These are phyloP conservation scores for Kluyveromyces aestuarii DNA, from an alignment of 805 yeast species.

Conservation along the genomic window DNA sequence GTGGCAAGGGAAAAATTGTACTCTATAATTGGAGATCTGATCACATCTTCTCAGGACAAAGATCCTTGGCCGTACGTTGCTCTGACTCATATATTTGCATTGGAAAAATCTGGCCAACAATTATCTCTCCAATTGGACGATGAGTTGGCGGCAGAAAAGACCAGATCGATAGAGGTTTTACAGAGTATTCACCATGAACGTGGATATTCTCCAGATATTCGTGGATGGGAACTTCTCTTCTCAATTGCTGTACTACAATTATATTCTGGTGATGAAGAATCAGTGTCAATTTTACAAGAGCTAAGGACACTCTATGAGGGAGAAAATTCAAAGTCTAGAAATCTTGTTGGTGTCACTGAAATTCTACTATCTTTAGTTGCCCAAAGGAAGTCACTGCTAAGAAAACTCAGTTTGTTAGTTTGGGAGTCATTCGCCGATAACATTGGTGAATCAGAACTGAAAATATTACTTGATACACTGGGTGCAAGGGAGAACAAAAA, in stretches of 20 bases:
- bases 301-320: conserved; percentile 48
- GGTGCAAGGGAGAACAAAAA: conserved; percentile 66
- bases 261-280: conserved; percentile 67
- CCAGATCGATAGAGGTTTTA: conserved; percentile 41
- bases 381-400: conserved; percentile 48
- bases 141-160: conserved; percentile 40
- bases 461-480: conserved; percentile 45
- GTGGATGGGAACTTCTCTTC: conserved; percentile 66
- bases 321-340: conserved; percentile 27
- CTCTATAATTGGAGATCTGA: conserved; percentile 55
- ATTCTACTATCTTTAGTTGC: conserved; percentile 48
- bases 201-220: conserved; percentile 29
- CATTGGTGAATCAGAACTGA: conserved; percentile 37
- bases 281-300: conserved; percentile 67
- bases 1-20: conserved; percentile 54
- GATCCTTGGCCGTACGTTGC: conserved; percentile 51
- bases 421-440: conserved; percentile 49
- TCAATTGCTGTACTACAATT: conserved; percentile 72
- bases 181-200: conserved; percentile 27
- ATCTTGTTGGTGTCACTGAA: conserved; percentile 47
- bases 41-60: conserved; percentile 32
- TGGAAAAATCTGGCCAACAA: conserved; percentile 18
- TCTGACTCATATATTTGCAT: conserved; percentile 29
- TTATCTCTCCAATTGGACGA: conserved; percentile 44
- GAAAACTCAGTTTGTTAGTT: conserved; percentile 45